Evolutionary conservation across 2,329 filamentous ascomycete genomes (phyloP).

Genomic region (Cladosporium sp.): DNA sequence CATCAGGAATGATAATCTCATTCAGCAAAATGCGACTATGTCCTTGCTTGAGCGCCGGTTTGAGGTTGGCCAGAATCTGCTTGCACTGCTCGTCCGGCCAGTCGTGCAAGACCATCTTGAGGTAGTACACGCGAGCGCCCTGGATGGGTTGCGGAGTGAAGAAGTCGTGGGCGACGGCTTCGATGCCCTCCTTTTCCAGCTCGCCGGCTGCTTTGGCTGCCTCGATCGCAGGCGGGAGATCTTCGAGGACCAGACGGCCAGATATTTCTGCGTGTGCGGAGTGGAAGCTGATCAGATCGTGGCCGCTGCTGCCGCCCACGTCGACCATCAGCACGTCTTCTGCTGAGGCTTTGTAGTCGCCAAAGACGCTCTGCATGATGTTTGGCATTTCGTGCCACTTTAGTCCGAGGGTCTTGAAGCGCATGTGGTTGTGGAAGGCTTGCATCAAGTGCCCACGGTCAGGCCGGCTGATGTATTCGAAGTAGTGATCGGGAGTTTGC

Average conservation of each 20-base stretch:
- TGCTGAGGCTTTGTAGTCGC: not conserved
- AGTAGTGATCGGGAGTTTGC: constrained; percentile 3
- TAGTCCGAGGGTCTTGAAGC: constrained; percentile 6
- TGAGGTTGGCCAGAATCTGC: constrained; percentile 17
- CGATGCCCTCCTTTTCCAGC: constrained; percentile 14
- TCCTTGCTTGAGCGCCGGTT: constrained; percentile 14
- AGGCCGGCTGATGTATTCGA: constrained; percentile 5
- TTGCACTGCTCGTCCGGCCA: constrained; percentile 19
- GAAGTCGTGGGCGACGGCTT: constrained; percentile 28
- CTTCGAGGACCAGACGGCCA: constrained; percentile 25
- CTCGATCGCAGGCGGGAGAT: constrained; percentile 16
- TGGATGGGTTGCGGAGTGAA: constrained; percentile 29
- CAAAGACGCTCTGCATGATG: constrained; percentile 1
- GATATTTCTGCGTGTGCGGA: constrained; percentile 14
- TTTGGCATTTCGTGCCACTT: constrained; percentile 12
- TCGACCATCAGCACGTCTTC: constrained; percentile 24
- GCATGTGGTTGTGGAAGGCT: constrained; percentile 12
- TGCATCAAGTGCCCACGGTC: not conserved
- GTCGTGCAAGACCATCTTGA: constrained; percentile 19
- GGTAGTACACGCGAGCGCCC: constrained; percentile 19
- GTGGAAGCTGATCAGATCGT: constrained; percentile 20
- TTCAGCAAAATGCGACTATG: constrained; percentile 22
- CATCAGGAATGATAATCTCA: constrained; percentile 20
- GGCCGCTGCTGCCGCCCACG: constrained; percentile 23
- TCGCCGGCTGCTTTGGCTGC: constrained; percentile 13